Percentiles rank a stretch among this genome's conserved stretches.
These are phyloP conservation scores for Coniochaeta sp. DNA, from an alignment of 2,329 filamentous ascomycete genomes.

Conservation along the genomic window DNA sequence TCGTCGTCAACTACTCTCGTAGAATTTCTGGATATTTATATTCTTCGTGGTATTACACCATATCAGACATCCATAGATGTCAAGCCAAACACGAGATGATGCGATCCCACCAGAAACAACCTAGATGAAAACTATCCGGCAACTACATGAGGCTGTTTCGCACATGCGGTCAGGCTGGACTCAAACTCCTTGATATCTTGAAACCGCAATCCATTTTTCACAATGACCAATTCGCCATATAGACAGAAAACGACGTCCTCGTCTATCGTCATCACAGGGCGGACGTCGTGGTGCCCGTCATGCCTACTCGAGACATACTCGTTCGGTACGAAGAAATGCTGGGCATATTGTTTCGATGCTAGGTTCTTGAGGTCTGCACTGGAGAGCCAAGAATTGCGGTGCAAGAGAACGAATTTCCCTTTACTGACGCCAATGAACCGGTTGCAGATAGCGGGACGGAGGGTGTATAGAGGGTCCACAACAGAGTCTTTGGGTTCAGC, in stretches of 20 bases:
- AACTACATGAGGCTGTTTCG: not conserved
- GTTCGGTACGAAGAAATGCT: conserved; percentile 13
- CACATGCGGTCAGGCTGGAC: not conserved
- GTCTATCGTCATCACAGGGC: conserved; percentile 19
- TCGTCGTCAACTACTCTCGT: too few relatives aligned
- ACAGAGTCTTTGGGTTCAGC: not conserved
- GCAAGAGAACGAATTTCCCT: conserved; percentile 10
- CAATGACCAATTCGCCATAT: conserved; percentile 9
- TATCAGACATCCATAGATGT: too few relatives aligned
- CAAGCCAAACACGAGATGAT: too few relatives aligned
- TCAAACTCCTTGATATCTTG: conserved; percentile 1
- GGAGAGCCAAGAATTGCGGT: conserved; percentile 12
- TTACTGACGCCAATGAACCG: conserved; percentile 9
- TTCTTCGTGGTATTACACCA: too few relatives aligned
- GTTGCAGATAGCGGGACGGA: conserved; percentile 3
- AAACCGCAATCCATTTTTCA: conserved; percentile 13
- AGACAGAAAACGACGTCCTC: conserved; percentile 11
- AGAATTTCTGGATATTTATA: too few relatives aligned
- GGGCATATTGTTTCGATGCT: conserved; percentile 3
- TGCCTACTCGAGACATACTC: conserved; percentile 10
- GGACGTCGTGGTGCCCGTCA: conserved; percentile 7
- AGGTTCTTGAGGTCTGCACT: conserved; percentile 5
- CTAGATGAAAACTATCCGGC: not conserved
- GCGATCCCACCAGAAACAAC: not conserved
- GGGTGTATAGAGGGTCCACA: not conserved